phyloP scores from a whole-genome alignment of 2,329 filamentous ascomycete genomes.

The Eurotiales sp. region DNA sequence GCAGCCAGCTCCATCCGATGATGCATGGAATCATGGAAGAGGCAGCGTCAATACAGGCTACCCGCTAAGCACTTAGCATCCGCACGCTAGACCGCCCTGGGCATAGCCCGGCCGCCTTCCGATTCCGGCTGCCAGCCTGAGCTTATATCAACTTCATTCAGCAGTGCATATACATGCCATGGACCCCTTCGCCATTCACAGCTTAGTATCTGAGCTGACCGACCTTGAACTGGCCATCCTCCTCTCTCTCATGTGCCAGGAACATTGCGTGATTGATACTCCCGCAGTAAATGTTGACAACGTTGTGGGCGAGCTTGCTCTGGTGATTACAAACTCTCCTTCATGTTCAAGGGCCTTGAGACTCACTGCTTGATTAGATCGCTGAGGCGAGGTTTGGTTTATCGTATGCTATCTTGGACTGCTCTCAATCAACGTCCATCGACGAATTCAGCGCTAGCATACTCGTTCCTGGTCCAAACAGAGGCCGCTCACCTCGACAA shows the following conservation, averaged over 20 bases:
- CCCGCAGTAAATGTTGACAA: conserved; percentile 59
- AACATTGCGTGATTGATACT: conserved; percentile 86
- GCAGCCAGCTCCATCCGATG: conserved; percentile 4
- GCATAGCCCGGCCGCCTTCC: not conserved
- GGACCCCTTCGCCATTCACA: conserved; percentile 60
- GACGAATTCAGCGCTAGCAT: conserved; percentile 76
- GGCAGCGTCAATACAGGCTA: conserved; percentile 10
- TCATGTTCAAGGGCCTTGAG: not conserved
- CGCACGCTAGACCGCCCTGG: not conserved
- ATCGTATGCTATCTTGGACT: conserved; percentile 66
- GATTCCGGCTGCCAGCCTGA: not conserved
- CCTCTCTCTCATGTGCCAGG: conserved; percentile 72
- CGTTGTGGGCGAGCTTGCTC: conserved; percentile 68
- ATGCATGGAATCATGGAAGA: not conserved
- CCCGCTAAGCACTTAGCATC: conserved; percentile 8
- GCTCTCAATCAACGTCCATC: conserved; percentile 67
- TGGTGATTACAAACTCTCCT: conserved; percentile 48
- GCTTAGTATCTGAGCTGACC: conserved; percentile 71
- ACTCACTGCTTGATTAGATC: conserved; percentile 46
- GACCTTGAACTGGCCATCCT: conserved; percentile 85
- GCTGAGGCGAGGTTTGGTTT: conserved; percentile 69
- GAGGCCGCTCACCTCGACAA: not conserved
- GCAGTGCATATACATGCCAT: too few relatives aligned
- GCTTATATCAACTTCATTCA: conserved; percentile 13
- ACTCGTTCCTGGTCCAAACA: conserved; percentile 42